phyloP scores from a whole-genome alignment of 2,329 filamentous ascomycete genomes.

The Aspergillus pseudotamarii region DNA sequence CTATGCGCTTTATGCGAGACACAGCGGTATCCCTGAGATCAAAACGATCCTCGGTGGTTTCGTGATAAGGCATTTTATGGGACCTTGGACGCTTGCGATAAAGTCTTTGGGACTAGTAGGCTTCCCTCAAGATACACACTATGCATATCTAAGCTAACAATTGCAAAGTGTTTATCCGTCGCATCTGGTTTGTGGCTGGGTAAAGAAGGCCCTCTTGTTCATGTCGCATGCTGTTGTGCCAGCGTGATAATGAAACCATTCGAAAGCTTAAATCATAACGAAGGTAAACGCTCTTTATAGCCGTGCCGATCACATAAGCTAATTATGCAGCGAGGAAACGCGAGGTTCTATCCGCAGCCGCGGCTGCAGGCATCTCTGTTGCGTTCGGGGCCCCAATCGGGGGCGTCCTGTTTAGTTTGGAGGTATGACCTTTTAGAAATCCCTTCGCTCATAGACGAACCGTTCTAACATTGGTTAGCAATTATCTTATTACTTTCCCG shows the following conservation, averaged over 20 bases:
- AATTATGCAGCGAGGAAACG: conserved; percentile 74
- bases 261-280: conserved; percentile 77
- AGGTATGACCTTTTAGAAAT: conserved; percentile 55
- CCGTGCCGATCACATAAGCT: conserved; percentile 4
- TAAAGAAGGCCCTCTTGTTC: conserved; percentile 92
- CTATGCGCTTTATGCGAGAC: conserved; percentile 85
- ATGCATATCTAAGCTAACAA: conserved; percentile 29
- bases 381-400: conserved; percentile 94
- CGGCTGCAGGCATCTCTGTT: conserved; percentile 88
- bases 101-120: conserved; percentile 85
- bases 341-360: conserved; percentile 88
- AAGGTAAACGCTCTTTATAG: conserved; percentile 60
- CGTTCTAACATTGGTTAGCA: conserved; percentile 54
- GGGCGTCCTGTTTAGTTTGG: conserved; percentile 92
- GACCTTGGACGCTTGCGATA: conserved; percentile 82
- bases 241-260: conserved; percentile 93
- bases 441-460: neutral
- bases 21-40: conserved; percentile 96
- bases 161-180: conserved; percentile 76
- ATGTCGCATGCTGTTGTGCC: conserved; percentile 95
- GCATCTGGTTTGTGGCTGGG: conserved; percentile 95
- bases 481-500: conserved; percentile 95
- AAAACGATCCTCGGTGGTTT: conserved; percentile 95
- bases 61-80: conserved; percentile 84
- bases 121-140: neutral